Evolutionary conservation across 495 filamentous ascomycete species (phyloP).

Genomic region (Aspergillus panamensis): DNA sequence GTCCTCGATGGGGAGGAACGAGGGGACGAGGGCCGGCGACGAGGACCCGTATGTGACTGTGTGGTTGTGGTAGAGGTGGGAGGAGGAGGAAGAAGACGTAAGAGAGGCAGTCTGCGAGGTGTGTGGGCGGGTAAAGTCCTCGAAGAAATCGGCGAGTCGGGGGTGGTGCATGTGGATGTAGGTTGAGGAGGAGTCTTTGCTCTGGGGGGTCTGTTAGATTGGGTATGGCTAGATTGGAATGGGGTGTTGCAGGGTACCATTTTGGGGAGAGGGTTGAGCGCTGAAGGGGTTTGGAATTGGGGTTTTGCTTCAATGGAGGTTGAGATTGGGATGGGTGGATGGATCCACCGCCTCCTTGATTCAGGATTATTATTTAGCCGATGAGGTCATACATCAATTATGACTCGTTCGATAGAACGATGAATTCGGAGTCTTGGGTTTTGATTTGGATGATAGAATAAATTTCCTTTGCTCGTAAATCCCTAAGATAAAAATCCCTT

Average conservation of each 20-base stretch:
- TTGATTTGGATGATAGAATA: not conserved
- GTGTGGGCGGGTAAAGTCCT: constrained; percentile 64
- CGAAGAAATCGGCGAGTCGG: constrained; percentile 83
- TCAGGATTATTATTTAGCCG: too few species aligned
- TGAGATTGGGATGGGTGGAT: too few species aligned
- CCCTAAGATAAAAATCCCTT: too few species aligned
- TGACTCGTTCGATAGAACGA: too few species aligned
- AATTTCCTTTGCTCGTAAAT: not conserved
- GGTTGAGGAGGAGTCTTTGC: constrained; percentile 84
- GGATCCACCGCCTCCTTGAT: too few species aligned
- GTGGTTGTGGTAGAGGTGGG: constrained; percentile 17
- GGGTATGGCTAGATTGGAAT: too few species aligned
- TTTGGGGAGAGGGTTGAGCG: too few species aligned
- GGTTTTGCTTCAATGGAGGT: too few species aligned
- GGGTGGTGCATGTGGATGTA: constrained; percentile 82
- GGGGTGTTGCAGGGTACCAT: too few species aligned
- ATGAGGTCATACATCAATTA: too few species aligned
- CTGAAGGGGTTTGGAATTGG: too few species aligned
- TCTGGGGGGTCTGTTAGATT: constrained; percentile 44
- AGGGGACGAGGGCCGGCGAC: constrained; percentile 36
- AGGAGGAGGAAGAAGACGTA: constrained; percentile 23
- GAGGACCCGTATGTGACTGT: constrained; percentile 36
- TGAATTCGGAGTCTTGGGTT: too few species aligned
- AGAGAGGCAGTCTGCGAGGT: constrained; percentile 26
- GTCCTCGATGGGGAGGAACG: constrained; percentile 56